Percentiles rank a stretch among this genome's conserved stretches.
These are phyloP conservation scores for Claviceps fusiformis DNA, from an alignment of 2,329 filamentous ascomycete species.

Conservation along the genomic window DNA sequence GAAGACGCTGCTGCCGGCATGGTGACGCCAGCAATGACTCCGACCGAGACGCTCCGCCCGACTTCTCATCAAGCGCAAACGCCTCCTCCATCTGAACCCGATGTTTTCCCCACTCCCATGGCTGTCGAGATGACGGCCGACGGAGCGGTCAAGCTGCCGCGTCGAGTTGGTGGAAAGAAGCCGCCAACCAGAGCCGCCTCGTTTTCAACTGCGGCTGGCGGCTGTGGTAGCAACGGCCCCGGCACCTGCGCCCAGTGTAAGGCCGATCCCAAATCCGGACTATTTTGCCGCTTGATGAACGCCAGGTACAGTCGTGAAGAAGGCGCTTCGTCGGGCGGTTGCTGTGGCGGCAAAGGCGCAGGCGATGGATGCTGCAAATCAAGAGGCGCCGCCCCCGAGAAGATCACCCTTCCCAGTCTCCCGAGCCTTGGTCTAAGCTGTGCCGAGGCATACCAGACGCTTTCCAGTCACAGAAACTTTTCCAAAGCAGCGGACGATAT, in stretches of 20 bases:
- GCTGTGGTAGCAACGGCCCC: slow-evolving; percentile 54
- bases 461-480: slow-evolving; percentile 65
- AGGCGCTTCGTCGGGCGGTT: slow-evolving; percentile 20
- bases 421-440: slow-evolving; percentile 51
- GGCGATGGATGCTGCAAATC: slow-evolving; percentile 53
- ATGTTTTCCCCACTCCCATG: slow-evolving; percentile 36
- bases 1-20: slow-evolving; percentile 35
- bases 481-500: slow-evolving; percentile 61
- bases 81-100: slow-evolving; percentile 47
- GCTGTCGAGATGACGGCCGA: slow-evolving; percentile 47
- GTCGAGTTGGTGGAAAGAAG: slow-evolving; percentile 16
- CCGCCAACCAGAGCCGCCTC: slow-evolving; percentile 13
- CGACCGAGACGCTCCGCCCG: slow-evolving; percentile 26
- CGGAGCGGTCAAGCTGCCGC: slow-evolving; percentile 46
- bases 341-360: slow-evolving; percentile 48
- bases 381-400: slow-evolving; percentile 16
- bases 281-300: slow-evolving; percentile 72
- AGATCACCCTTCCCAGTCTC: slow-evolving; percentile 22
- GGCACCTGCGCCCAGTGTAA: slow-evolving; percentile 70
- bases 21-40: slow-evolving; percentile 25
- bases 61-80: slow-evolving; percentile 38
- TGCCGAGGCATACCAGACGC: slow-evolving; percentile 65
- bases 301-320: slow-evolving; percentile 42
- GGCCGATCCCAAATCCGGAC: slow-evolving; percentile 62
- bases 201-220: not conserved